Evolutionary conservation across 73 alveolate genomes (phyloP), one percentile per base, ranked within the genome.

Genomic region (Diophrys appendiculata): DNA sequence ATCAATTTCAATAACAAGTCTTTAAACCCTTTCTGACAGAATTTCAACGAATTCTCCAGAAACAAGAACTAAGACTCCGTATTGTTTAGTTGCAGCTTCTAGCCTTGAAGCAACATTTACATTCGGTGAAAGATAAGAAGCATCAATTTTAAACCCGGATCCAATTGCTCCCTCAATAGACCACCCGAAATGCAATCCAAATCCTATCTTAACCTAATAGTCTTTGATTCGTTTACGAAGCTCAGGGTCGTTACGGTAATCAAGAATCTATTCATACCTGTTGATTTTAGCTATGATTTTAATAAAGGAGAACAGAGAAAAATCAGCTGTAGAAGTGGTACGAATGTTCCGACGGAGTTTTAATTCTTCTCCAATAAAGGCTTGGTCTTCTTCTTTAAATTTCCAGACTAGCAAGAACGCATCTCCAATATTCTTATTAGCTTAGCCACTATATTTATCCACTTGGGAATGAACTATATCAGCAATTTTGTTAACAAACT

Each of bases 351-450:
- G 5, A 11, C 60, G 5, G n/a, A 43, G 18, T 43, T 43, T 43
- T 18, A 43, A 11, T 43, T 43, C 60, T 18, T 43, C 60, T 18
- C 60, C 60, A 5, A 43, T 43, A 43, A 43, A 43, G 18, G 5
- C 5, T 43, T 5, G 5, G 54, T 72, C 81, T 72, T 72, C 81
- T 22, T 72, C 81, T 25, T 29, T 72, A 0, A 86, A 73, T 86
- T 94, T 84, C 98, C 99, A 95, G 2, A 93, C 99, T 52, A 96
- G 86, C 26, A 98, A 87, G 91, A 98, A 98, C 18, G 99, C 99
- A 78, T 94, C 99, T 29, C 99, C 99, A 26, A 97, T 98, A 88
- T 98, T 98, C 79, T 98, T 98, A 89, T 98, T 98, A 18, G 99
- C 99, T 52, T 89, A 85, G 22, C 99, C 99, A 13, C 96, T 96